These are phyloP conservation scores for Tuber brumale DNA, from an alignment of 495 filamentous ascomycete genomes.

Conservation along the genomic window DNA sequence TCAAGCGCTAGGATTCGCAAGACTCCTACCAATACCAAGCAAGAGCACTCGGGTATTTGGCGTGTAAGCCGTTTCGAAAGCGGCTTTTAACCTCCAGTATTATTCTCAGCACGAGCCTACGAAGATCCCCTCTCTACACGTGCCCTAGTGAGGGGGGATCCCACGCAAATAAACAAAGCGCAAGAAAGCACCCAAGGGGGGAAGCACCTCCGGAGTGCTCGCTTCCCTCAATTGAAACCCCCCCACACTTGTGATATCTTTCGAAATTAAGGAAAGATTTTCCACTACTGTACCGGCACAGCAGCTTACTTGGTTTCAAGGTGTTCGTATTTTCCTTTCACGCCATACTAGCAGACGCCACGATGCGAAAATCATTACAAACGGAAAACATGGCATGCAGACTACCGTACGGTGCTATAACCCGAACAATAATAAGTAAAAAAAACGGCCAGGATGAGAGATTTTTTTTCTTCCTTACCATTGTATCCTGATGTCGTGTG, in stretches of 20 bases:
- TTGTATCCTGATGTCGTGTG: background rate
- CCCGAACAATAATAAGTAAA: background rate
- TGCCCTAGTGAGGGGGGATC: background rate
- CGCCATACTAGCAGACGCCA: background rate
- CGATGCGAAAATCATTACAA: background rate
- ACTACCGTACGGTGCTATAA: background rate
- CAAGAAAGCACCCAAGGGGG: background rate
- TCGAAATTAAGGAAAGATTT: background rate
- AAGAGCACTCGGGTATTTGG: background rate
- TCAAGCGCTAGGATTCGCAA: background rate
- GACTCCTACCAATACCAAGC: background rate
- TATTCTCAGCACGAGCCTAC: background rate
- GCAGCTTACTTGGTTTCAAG: background rate
- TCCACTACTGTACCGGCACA: background rate
- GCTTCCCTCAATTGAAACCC: background rate
- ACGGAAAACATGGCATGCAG: background rate
- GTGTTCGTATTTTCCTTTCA: background rate
- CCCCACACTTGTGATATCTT: background rate
- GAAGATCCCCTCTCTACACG: background rate
- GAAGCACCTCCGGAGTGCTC: background rate
- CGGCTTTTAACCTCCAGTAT: background rate
- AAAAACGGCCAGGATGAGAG: background rate
- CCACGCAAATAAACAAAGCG: background rate
- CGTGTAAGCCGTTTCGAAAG: background rate
- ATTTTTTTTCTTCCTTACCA: background rate